A percentile compares a stretch with the other conserved stretches of the same genome.
These are phyloP conservation scores for Myotisia sp. DNA, from an alignment of 2,329 filamentous ascomycete genomes.

Conservation along the genomic window DNA sequence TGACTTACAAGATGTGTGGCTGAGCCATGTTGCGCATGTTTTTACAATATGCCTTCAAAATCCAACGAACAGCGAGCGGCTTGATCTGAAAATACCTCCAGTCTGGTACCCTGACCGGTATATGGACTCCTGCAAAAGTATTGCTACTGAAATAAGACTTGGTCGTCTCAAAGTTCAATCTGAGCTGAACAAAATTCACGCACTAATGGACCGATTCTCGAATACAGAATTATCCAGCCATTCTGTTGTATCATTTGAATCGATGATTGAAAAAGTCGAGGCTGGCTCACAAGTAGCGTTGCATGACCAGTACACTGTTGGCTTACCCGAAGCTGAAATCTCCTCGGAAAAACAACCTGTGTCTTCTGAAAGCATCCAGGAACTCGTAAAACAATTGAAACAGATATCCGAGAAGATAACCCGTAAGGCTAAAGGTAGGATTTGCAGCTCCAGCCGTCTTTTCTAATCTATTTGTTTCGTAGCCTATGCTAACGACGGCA, in stretches of 20 bases:
- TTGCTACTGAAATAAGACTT: constrained; percentile 34
- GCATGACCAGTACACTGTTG: constrained; percentile 8
- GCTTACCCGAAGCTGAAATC: constrained; percentile 12
- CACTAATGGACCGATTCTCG: constrained; percentile 20
- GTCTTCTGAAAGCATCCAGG: constrained; percentile 11
- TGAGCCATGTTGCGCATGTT: constrained; percentile 39
- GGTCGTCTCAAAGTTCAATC: constrained; percentile 22
- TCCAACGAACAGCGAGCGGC: constrained; percentile 21
- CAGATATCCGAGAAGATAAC: constrained; percentile 26
- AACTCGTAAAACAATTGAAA: constrained; percentile 23
- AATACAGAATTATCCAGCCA: constrained; percentile 12
- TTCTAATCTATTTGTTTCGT: not conserved
- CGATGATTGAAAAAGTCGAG: constrained; percentile 25
- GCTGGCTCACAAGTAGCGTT: constrained; percentile 16
- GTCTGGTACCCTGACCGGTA: constrained; percentile 48
- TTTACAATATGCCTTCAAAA: constrained; percentile 35
- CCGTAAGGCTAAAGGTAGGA: constrained; percentile 27
- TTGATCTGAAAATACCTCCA: constrained; percentile 39
- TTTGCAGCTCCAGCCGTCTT: no score
- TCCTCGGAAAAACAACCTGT: constrained; percentile 13
- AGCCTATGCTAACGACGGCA: not conserved
- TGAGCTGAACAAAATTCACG: constrained; percentile 22
- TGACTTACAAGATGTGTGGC: constrained; percentile 32
- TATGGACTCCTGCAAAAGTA: constrained; percentile 36
- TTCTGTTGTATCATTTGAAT: constrained; percentile 17